Percentiles rank a stretch among this genome's conserved stretches.
These are phyloP conservation scores for Arabidopsis lyrata DNA, from an alignment of 441 rosid species.

Conservation along the genomic window DNA sequence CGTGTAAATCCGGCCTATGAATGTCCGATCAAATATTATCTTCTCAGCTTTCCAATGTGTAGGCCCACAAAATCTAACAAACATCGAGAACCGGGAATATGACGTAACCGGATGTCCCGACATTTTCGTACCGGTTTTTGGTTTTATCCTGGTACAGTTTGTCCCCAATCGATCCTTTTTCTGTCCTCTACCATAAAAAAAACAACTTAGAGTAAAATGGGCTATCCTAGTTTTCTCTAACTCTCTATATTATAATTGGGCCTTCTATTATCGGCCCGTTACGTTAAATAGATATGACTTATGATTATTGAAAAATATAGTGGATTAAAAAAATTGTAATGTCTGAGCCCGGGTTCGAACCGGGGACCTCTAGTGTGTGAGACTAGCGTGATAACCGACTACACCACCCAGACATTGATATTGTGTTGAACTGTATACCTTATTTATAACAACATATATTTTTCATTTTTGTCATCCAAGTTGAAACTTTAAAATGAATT, in stretches of 20 bases:
- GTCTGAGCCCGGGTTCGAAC: conserved; percentile 98
- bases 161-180: neutral
- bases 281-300: no score
- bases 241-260: neutral
- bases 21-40: conserved; percentile 32
- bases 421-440: no score
- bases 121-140: conserved; percentile 17
- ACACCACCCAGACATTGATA: conserved; percentile 86
- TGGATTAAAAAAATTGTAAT: no score
- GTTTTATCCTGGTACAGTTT: conserved; percentile 27
- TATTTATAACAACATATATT: no score
- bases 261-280: neutral
- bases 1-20: conserved; percentile 12
- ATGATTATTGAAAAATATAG: no score
- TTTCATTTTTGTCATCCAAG: no score
- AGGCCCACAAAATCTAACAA: conserved; percentile 38
- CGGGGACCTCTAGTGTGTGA: conserved; percentile 99
- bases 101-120: conserved; percentile 10
- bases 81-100: conserved; percentile 15
- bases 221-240: neutral
- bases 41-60: conserved; percentile 19
- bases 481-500: no score
- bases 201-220: no score
- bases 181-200: no score
- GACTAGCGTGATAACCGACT: conserved; percentile 99